Evolutionary conservation across 2,329 filamentous ascomycete species (phyloP), one percentile per base, ranked within the genome.

Genomic region (Acephala macrosclerotiorum): DNA sequence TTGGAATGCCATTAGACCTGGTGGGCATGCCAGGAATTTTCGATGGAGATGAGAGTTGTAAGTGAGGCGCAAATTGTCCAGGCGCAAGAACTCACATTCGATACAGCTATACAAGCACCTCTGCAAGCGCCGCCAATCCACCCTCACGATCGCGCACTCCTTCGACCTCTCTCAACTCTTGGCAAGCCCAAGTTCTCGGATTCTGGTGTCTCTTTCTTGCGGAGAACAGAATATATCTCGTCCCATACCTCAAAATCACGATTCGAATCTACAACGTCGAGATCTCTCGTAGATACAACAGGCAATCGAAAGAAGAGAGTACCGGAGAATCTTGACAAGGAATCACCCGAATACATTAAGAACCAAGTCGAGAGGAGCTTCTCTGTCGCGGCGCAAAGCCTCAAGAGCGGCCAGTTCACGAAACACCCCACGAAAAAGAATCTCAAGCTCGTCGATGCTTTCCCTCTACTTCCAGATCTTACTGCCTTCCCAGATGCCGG

Each of bases 1-100:
- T 98, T 73, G 96, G 96, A 65, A 98, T 99, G 96, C 94, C 94
- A 66, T 89, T 99, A 76, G 95, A 98, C 78, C 82, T 99, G 72
- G 91, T 98, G 65, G 96, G 96, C 75, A 93, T 98, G 82, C 95
- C 95, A 7, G 94, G 94, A 35, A 90, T 98, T 64, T 97, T 98
- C 75, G 90, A 98, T 75, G 95, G 94, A 65, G 94, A 98, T 78
- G 95, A 98, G 83, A 91, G 91, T 80, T 93, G 94, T 97, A 84
- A 78, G 84, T 81, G 47, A 55, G 61, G 69, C 72, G 72, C 65
- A 61, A 38, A n/a, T n/a, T 40, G 9, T 58, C 53, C n/a, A 45
- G 33, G 62, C 68, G 61, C 61, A 68, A 65, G 61, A 65, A 64
- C 64, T 75, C 38, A 73, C 71, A 25, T 63, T 66, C 70, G 45